Base-by-base conservation (phyloP, 768 basidiomycete species). In the Rossbeevera mucosa region DNA sequence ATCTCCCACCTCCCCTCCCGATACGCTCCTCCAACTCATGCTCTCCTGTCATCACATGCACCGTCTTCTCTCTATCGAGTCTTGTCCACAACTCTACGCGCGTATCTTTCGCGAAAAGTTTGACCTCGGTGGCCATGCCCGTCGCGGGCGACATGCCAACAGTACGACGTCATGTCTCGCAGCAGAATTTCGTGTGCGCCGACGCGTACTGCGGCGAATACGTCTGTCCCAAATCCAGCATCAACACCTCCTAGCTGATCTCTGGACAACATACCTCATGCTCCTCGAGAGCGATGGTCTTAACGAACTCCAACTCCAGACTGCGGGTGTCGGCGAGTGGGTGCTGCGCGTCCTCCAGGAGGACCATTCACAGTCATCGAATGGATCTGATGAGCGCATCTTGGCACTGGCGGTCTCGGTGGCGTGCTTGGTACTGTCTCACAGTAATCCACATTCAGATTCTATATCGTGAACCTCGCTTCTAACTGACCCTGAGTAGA, bases 251-350 rank as follows among this genome's bases (percentile, higher is more conserved):
- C 56, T 63, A 1, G 70, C 72, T 31, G 83, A 83, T 62, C 60
- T 86, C 21, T 83, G 81, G 76, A 77, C 77, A 7, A 76, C 76
- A 6, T 72, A 82, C 52, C 72, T 81, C 55, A 83, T 86, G 79
- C 61, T 80, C n/a, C 61, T 83, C 28, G 85, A 87, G 62, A 78
- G 76, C 57, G 74, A 75, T 31, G 72, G 71, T 3, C 62, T 72
- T 46, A 83, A 82, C 57, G 74, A 74, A 51, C 61, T 54, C 21
- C 77, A 82, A 22, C 71, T 85, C 9, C 60, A 63, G 14, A 56
- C 63, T 18, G 75, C 70, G 33, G 70, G 72, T 26, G 74, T 81
- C 56, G 54, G 72, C 12, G 45, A 64, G 31, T 70, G 63, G 63
- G 52, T 65, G 28, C 29, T 60, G 16, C 54, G 51, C 44, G 49